Base-by-base conservation (phyloP, 306 rosid species). In the Malus sylvestris region DNA sequence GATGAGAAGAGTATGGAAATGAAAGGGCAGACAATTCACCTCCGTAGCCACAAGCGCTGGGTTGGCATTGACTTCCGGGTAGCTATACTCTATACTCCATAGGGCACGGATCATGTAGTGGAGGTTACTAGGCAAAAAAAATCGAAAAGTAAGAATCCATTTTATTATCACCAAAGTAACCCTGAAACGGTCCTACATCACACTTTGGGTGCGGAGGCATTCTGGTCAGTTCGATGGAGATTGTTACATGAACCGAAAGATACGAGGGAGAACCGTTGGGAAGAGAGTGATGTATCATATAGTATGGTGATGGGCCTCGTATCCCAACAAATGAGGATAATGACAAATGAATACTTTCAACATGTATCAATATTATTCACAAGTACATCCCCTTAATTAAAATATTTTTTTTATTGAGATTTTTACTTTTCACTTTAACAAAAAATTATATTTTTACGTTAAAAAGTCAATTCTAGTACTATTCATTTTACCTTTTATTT, bases 281-380 rank as follows among this genome's bases (percentile, higher is more conserved):
- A 64, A 58, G 62, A 74, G 71, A 38, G 68, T 44, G 68, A 61
- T 40, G 72, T 25, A 59, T 60, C 58, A 27, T 4, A 33, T 68
- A 40, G 9, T 10, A 20, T 29, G 25, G 13, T 20, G 67, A 11
- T 7, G 71, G 73, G 59, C 79, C 62, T 59, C 68, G 86, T 67
- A 69, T 72, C 83, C 83, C 76, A 84, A 75, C 68, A 52, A 88
- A 81, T 76, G 78, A 83, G 74, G 59, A 13, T 38, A 76, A 15
- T n/a, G 53, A 16, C 3, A 63, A 70, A 51, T 5, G 20, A 23
- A 25, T 25, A 70, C 9, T 69, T 69, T 40, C 3, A 40, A 40
- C 45, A 35, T 7, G 40, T 35, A 35, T 35, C 9, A 35, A 35
- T 35, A 35, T 35, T 7, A 35, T 35, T 6, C 40, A 35, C 40